Base-by-base conservation (phyloP, 2,329 filamentous ascomycete species). In the Coniochaeta sp. region DNA sequence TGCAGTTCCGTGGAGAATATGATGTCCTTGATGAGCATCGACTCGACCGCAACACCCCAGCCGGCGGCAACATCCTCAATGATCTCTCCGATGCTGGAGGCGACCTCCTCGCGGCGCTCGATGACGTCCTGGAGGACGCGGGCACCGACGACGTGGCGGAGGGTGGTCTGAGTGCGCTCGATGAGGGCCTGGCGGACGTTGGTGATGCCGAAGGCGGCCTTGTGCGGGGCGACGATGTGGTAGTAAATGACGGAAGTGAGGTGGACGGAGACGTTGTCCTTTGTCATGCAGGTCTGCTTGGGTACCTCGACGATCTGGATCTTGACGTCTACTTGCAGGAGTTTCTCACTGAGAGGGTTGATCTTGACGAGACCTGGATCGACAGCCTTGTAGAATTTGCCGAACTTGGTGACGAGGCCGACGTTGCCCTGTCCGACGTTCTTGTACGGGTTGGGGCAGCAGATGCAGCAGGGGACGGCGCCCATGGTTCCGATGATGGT, bases 11-110 rank as follows among this genome's bases (percentile, higher is more conserved):
- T 84, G 72, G 85, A 91, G 82, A 99, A 99, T 67, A 97, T 88
- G 66, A 99, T 95, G 71, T 99, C 94, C 75, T 99, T 97, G 81
- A 99, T 92, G 60, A 99, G 84, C 92, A 99, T 99, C 65, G 86
- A 91, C 78, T 97, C 94, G 53, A 97, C 94, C 65, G 89, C 84
- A 7, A 96, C 92, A 72, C 94, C 94, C 94, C 94, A 99, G 55
- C 89, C 90, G 10, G 82, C 76, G 6, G 94, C 92, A 1, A 96
- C 94, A 60, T 96, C 91, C 66, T 97, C 94, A 61, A 99, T 97
- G 62, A 97, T 97, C 71, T 96, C 92, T 56, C 90, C 85, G 56
- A 97, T 97, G 53, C 87, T 94, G 71, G 91, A 86, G 1, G 94
- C 94, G 60, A 99, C 87, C 72, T 99, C 94, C 74, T 99, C 94